Base-by-base conservation (phyloP, 2,329 filamentous ascomycete species). In the Aureobasidium namibiae region DNA sequence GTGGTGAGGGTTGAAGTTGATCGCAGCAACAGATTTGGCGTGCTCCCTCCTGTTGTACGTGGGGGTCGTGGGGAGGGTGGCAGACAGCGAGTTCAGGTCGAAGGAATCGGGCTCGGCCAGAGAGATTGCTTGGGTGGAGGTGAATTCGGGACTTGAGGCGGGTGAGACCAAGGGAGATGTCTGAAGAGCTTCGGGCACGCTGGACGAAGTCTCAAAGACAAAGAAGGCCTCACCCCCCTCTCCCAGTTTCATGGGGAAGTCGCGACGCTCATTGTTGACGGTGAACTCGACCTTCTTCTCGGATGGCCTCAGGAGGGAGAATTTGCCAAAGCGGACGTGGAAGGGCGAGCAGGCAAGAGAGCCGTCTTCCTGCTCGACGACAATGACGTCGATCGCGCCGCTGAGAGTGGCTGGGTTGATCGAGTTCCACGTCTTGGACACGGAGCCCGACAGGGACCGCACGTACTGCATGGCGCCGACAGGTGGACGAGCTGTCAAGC, bases 241-340 rank as follows among this genome's bases (percentile, higher is more conserved):
- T 45, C 94, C 94, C 21, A 99, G 82, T 76, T 99, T 99, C 94
- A 99, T 99, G 48, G 94, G 86, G 78, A 95, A 96, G 65, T 94
- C 82, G 72, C 96, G 91, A 75, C 94, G 95, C 62, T 82, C 77
- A 68, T 89, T 88, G 79, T 99, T 99, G 80, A 99, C 92, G 67
- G 83, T 83, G 76, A 99, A 99, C 75, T 97, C 92, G 69, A 99
- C 94, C 82, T 97, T 99, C 77, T 99, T 99, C 75, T 99, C 94
- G 61, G 87, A 96, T 0, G 94, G 94, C 23, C 94, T 88, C 68
- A 99, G 78, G 39, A 99, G 81, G 61, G 92, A 96, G 78, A 97
- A 97, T 77, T 99, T 99, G 74, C 94, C 94, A 74, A 99, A 99
- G 68, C 94, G 91, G 65, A 99, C 94, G 74, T 99, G 94, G 75